Base-by-base conservation (phyloP, 2,329 filamentous ascomycete genomes). In the Ophiocordyceps australis region DNA sequence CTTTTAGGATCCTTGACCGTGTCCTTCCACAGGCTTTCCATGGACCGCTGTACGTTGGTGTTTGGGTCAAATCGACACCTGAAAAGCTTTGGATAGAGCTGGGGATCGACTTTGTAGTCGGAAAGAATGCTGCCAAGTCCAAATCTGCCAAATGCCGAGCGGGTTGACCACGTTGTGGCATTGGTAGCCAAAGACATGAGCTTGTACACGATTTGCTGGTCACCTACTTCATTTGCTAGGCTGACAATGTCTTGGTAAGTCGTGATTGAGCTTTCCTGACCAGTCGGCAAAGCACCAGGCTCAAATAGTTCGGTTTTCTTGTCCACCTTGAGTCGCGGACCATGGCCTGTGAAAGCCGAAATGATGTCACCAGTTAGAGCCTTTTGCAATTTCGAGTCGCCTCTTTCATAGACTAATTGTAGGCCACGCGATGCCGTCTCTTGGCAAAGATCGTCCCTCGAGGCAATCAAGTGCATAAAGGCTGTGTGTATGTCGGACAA, bases 161-260 rank as follows among this genome's bases (percentile, higher is more conserved):
- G 71, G n/a, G 83, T 92, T 2, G 83, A 86, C 89, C 89, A 98
- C 11, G 92, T 91, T 1, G 85, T 83, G 24, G 92, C 91, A 41
- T 94, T 93, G 2, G 83, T 82, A 3, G 89, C 89, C 37, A 98
- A 63, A 1, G 85, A 86, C 89, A 98, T 98, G 54, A 98, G 95
- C 32, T 85, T 82, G 56, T 98, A 98, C 2, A 95, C 80, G n/a
- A 98, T 59, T 38, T 79, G 85, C 30, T 89, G 86, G 41, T 98
- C 86, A 9, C 89, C 89, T 18, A 94, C 85, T 52, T 98, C 89
- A 22, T 86, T 81, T n/a, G 89, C 89, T 24, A 98, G 59, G 37
- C 65, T 89, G 49, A 98, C 79, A 36, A 98, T 95, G 42, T 98
- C 89, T 45, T 92, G 93, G 56, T 98, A 98, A 0, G 86, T 95